Evolutionary conservation across 139 green algal species (phyloP).

Genomic region (Desmodesmus armatus): DNA sequence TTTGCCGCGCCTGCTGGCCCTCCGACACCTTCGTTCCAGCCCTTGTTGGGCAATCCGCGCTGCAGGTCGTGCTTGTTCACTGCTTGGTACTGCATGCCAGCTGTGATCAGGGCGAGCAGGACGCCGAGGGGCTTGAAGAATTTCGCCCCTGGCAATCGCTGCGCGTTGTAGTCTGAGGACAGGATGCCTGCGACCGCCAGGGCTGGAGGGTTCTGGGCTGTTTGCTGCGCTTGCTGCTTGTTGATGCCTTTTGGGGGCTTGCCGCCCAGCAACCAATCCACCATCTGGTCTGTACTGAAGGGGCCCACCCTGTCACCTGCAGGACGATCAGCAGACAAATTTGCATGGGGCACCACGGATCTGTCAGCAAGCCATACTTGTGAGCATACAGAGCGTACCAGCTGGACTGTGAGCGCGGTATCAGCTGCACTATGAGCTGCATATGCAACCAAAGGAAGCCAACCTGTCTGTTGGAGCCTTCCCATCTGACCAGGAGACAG

Average conservation of each 20-base stretch:
- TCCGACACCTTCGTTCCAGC: slow-evolving; percentile 36
- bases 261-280: slow-evolving; percentile 29
- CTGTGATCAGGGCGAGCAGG: slow-evolving; percentile 20
- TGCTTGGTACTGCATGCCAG: slow-evolving; percentile 22
- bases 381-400: too few species aligned
- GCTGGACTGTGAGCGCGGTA: too few species aligned
- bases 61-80: slow-evolving; percentile 49
- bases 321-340: too few species aligned
- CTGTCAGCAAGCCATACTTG: too few species aligned
- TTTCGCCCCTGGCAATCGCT: slow-evolving; percentile 43
- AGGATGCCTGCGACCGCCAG: slow-evolving; percentile 32
- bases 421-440: too few species aligned
- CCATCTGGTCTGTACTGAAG: slow-evolving; percentile 30
- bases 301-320: slow-evolving; percentile 41
- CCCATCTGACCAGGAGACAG: too few species aligned
- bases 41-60: slow-evolving; percentile 21
- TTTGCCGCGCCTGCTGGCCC: neutral
- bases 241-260: slow-evolving; percentile 21
- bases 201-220: neutral
- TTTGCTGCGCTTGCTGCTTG: slow-evolving; percentile 13
- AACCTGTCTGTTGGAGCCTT: too few species aligned
- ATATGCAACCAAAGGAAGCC: too few species aligned
- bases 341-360: too few species aligned
- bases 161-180: slow-evolving; percentile 43
- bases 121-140: slow-evolving; percentile 43